phyloP scores from a whole-genome alignment of 306 rosid genomes.

The Vicia faba region DNA sequence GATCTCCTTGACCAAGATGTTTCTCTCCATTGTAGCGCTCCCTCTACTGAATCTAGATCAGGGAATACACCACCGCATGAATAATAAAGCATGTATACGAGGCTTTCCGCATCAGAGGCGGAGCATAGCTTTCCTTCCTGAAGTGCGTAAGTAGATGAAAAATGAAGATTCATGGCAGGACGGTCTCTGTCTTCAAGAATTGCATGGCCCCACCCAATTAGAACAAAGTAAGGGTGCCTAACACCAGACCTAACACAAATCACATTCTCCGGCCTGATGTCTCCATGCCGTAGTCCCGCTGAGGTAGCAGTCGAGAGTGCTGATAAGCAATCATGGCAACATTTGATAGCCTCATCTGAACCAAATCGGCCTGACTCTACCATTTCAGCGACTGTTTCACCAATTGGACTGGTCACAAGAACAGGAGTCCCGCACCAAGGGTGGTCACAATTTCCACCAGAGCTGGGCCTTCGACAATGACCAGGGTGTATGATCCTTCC shows the following conservation, averaged over 20 bases:
- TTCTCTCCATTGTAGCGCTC: conserved; percentile 95
- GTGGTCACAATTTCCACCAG: conserved; percentile 91
- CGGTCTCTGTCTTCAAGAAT: conserved; percentile 97
- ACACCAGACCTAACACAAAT: conserved; percentile 63
- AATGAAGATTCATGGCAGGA: conserved; percentile 93
- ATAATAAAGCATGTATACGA: conserved; percentile 89
- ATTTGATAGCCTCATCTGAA: conserved; percentile 75
- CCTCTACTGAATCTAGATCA: conserved; percentile 91
- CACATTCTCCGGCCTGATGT: conserved; percentile 88
- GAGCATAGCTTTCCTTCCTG: conserved; percentile 96
- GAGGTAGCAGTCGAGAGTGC: conserved; percentile 82
- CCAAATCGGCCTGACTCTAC: conserved; percentile 65
- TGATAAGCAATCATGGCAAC: conserved; percentile 94
- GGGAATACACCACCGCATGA: conserved; percentile 79
- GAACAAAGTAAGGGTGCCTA: conserved; percentile 69
- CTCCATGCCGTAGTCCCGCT: conserved; percentile 92
- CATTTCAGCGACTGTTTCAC: conserved; percentile 83
- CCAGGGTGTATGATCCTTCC: conserved; percentile 98
- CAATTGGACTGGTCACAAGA: conserved; percentile 88
- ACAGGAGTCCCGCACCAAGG: conserved; percentile 99
- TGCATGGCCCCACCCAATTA: conserved; percentile 95
- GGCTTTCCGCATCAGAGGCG: conserved; percentile 97
- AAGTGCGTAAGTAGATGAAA: conserved; percentile 88
- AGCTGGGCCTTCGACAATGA: conserved; percentile 75
- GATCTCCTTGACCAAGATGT: conserved; percentile 89